Percentiles rank a stretch among this genome's conserved stretches.
Conservation (phyloP, 1,284 basidiomycete species). For the Apiotrichum brassicae region DNA sequence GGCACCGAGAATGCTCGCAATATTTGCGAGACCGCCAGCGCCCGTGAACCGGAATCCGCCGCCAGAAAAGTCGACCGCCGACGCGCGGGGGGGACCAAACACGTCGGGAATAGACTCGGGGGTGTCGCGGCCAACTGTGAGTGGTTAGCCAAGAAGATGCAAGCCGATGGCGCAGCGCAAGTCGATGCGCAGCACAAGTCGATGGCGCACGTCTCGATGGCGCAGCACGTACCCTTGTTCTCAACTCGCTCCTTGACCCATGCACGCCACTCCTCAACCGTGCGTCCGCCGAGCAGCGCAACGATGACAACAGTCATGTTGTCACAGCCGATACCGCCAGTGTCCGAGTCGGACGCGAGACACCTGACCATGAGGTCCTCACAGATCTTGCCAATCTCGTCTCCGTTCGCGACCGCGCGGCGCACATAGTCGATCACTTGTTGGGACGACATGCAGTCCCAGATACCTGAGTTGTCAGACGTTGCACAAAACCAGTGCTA, state of each 20-base stretch:
- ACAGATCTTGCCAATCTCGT: slow-evolving; percentile 71
- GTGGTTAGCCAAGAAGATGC: neutral
- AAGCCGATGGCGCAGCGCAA: too few species aligned
- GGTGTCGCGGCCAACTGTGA: slow-evolving; percentile 53
- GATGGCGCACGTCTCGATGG: neutral
- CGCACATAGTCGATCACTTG: slow-evolving; percentile 88
- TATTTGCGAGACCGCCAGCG: slow-evolving; percentile 41
- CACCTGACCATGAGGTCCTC: slow-evolving; percentile 91
- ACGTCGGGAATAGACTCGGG: slow-evolving; percentile 48
- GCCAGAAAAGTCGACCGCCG: slow-evolving; percentile 18
- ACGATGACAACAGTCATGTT: slow-evolving; percentile 98
- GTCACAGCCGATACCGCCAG: slow-evolving; percentile 94
- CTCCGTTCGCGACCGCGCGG: slow-evolving; percentile 72
- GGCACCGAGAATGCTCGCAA: slow-evolving; percentile 42
- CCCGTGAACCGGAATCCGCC: slow-evolving; percentile 38
- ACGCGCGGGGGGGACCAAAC: slow-evolving; percentile 28
- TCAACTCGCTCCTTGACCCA: slow-evolving; percentile 87
- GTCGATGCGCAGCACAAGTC: too few species aligned
- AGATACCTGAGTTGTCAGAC: slow-evolving; percentile 67
- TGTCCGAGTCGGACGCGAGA: slow-evolving; percentile 86
- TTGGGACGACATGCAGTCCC: slow-evolving; percentile 94
- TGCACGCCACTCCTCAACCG: slow-evolving; percentile 84
- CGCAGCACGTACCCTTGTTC: slow-evolving; percentile 58
- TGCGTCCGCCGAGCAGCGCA: slow-evolving; percentile 77
- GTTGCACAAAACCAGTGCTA: slow-evolving; percentile 7